A percentile compares a stretch with the other conserved stretches of the same genome.
Conservation (phyloP, 441 rosid genomes). For the Syzygium malaccense region DNA sequence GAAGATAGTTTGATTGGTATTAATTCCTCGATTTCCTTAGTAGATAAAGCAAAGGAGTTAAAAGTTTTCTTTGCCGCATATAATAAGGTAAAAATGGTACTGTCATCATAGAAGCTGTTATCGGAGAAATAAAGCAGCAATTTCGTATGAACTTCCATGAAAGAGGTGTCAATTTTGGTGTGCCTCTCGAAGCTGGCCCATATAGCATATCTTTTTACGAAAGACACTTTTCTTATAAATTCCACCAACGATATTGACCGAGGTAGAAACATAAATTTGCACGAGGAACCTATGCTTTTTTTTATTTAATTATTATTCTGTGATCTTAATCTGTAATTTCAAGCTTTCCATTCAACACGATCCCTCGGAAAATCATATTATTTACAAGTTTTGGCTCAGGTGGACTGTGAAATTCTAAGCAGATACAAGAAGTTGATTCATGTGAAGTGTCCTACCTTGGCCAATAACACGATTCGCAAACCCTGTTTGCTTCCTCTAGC, state of each 20-base stretch:
- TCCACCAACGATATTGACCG: neutral
- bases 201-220: neutral
- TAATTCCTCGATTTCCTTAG: neutral
- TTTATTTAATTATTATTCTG: too few species aligned
- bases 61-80: too few species aligned
- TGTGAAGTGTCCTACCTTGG: too few species aligned
- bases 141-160: neutral
- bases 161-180: neutral
- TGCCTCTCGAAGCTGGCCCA: neutral
- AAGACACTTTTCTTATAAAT: neutral
- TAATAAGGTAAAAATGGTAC: neutral
- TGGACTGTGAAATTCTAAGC: neutral
- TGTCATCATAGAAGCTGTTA: neutral
- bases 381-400: neutral
- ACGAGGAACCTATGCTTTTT: neutral
- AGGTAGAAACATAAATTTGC: neutral
- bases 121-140: neutral
- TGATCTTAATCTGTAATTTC: neutral
- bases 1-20: neutral
- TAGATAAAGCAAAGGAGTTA: neutral
- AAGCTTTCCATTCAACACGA: neutral
- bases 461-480: too few species aligned
- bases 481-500: too few species aligned
- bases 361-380: neutral
- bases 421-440: too few species aligned